Evolutionary conservation across 352 stramenopile genomes (phyloP), one percentile per base, ranked within the genome.

Genomic region (Phytophthora europaea): DNA sequence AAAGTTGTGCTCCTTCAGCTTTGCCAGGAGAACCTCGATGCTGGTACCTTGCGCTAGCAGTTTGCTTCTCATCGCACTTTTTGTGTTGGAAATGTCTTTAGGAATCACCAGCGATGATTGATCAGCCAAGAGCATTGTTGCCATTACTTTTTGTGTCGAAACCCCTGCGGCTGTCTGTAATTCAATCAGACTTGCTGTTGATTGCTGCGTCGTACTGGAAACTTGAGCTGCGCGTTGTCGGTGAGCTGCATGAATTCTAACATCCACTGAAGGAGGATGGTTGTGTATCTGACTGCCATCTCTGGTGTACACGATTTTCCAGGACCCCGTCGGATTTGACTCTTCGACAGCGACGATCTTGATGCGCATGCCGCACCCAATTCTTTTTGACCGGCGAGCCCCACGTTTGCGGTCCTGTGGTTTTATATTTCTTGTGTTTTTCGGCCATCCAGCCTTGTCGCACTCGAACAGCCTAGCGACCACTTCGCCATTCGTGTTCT

Each of bases 201-300:
- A 47, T 10, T 47, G 38, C 15, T 47, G 38, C 38, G 38, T 18
- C 38, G 3, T 3, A 20, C 12, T n/a, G 40, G 40, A 16, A 18
- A 9, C 6, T 13, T n/a, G 6, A 0, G 56, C 56, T 18, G 33
- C 65, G 2, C 48, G 56, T 38, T 62, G 56, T 0, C 57, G 56
- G 7, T 65, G 64, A 23, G 33, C 43, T 6, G 31, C 53, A n/a
- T 59, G 31, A 8, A 59, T n/a, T 3, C 53, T 33, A 45, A 45
- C 15, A 31, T 43, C 31, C 4, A n/a, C 12, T 4, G 53, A 59
- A 7, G 47, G 20, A 16, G n/a, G 60, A 13, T 40, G 57, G n/a
- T 72, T 62, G 50, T 72, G 65, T 3, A 4, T 36, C 0, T 16
- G 1, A n/a, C 57, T 72, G 1, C 65, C 57, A 18, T 57, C 16